These are phyloP conservation scores for Fragaria nilgerrensis DNA, from an alignment of 306 rosid genomes.

Conservation along the genomic window DNA sequence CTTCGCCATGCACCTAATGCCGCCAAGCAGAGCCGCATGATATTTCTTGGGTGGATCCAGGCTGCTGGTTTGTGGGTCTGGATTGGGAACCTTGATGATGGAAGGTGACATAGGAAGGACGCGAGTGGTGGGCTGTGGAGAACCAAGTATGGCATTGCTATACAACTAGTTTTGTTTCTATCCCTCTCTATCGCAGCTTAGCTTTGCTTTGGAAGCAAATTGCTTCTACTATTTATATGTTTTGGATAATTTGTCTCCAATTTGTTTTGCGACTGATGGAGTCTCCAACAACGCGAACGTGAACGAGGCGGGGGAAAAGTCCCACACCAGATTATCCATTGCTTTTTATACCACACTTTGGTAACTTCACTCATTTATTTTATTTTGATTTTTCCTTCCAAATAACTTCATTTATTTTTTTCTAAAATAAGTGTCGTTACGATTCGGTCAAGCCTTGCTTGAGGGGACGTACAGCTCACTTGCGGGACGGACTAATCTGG, in stretches of 20 bases:
- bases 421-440: too few species aligned
- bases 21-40: conserved; percentile 15
- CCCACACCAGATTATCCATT: neutral
- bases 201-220: neutral
- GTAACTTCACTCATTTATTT: too few species aligned
- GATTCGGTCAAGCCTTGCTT: too few species aligned
- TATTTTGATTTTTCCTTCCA: too few species aligned
- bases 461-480: too few species aligned
- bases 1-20: conserved; percentile 77
- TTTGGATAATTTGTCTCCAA: neutral
- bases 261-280: neutral
- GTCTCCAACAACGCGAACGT: neutral
- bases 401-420: too few species aligned
- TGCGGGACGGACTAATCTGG: too few species aligned
- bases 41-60: conserved; percentile 26
- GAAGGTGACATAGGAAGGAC: conserved; percentile 10
- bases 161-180: neutral
- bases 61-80: conserved; percentile 26
- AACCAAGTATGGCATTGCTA: conserved; percentile 47
- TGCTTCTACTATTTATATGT: neutral
- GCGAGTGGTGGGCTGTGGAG: conserved; percentile 33
- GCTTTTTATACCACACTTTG: too few species aligned
- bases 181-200: neutral
- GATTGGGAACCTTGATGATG: conserved; percentile 24
- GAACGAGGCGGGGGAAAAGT: neutral